These are phyloP conservation scores for Haplosporangium sp. DNA, from an alignment of 371 early-diverging fungal species.

Conservation along the genomic window DNA sequence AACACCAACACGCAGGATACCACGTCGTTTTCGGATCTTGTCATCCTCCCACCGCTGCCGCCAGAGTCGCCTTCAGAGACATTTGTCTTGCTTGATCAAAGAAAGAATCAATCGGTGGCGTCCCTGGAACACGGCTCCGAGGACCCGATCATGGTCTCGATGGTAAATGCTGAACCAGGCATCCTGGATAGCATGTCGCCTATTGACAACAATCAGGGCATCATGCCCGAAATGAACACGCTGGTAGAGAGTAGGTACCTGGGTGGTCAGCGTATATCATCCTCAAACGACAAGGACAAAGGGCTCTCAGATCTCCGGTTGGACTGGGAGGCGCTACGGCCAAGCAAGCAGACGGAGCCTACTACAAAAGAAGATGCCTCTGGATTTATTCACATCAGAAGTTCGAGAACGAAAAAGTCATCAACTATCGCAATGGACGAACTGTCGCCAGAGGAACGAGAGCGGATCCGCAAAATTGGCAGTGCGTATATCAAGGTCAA, in stretches of 20 bases:
- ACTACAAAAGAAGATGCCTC: background rate
- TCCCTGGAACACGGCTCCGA: conserved; percentile 12
- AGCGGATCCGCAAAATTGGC: conserved; percentile 24
- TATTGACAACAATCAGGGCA: background rate
- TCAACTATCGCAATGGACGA: background rate
- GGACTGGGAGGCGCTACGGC: conserved; percentile 40
- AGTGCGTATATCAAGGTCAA: conserved; percentile 25
- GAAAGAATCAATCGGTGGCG: background rate
- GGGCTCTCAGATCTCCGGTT: conserved; percentile 17
- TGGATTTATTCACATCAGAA: conserved; percentile 24
- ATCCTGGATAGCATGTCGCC: background rate
- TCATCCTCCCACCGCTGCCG: conserved; percentile 26
- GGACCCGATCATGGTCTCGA: conserved; percentile 12
- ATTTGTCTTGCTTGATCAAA: conserved; percentile 23
- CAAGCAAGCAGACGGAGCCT: conserved; percentile 2
- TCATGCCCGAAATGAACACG: background rate
- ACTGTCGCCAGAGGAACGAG: conserved; percentile 8
- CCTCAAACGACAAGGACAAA: conserved; percentile 21
- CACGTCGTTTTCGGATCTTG: conserved; percentile 6
- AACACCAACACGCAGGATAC: background rate
- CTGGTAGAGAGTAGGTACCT: background rate
- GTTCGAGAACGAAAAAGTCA: background rate
- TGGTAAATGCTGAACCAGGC: background rate
- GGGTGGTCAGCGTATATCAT: conserved; percentile 16
- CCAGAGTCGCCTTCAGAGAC: conserved; percentile 38